Conservation (phyloP, 208 protist genomes). For the Phytomonas francai region DNA sequence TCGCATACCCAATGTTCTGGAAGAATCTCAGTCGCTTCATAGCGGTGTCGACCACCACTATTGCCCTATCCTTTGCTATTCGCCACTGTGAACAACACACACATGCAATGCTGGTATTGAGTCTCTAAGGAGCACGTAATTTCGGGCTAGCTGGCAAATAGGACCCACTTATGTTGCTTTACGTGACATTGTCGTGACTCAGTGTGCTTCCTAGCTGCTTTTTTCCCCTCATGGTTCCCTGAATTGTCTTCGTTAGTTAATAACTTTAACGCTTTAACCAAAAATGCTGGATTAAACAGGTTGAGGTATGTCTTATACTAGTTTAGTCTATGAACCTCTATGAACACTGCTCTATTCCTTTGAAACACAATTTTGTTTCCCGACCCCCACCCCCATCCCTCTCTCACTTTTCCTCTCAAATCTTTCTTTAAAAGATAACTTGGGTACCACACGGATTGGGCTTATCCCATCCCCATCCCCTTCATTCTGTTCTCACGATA, state of each 20-base stretch:
- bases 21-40: constrained; percentile 66
- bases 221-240: constrained; percentile 1
- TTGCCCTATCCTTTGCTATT: constrained; percentile 40
- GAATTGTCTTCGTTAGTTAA: constrained; percentile 6
- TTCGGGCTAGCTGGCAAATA: not conserved
- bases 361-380: not conserved
- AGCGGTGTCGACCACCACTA: constrained; percentile 29
- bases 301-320: not conserved
- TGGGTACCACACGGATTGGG: not conserved
- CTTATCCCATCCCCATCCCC: not conserved
- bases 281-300: not conserved
- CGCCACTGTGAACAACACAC: constrained; percentile 62
- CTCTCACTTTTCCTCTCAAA: not conserved
- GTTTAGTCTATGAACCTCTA: not conserved
- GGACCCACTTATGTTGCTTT: not conserved
- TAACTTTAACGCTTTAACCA: not conserved
- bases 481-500: not conserved
- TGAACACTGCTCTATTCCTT: not conserved
- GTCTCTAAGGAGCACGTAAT: constrained; percentile 22
- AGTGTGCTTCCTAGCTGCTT: not conserved
- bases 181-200: constrained; percentile 4
- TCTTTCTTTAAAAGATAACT: not conserved
- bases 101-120: constrained; percentile 39
- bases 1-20: constrained; percentile 64
- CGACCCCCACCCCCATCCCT: not conserved